These are phyloP conservation scores for Eucalyptus globulus DNA, from an alignment of 345 rosid species.

Conservation along the genomic window DNA sequence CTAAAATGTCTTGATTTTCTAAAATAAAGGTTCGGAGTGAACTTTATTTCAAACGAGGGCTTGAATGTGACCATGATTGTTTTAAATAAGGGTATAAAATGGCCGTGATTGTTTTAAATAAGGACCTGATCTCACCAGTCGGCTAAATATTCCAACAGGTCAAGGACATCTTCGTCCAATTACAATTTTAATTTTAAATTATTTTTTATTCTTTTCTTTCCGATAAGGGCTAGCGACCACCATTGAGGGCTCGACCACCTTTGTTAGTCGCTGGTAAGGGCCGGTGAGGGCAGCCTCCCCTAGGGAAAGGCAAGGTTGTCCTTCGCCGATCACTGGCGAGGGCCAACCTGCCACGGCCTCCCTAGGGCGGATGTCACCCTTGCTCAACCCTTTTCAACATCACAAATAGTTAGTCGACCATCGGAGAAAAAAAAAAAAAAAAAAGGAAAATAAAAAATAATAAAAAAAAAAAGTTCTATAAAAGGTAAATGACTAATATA, in stretches of 20 bases:
- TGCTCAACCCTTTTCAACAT: too few species aligned
- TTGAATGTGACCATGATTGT: fast-evolving
- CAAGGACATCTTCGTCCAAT: too few species aligned
- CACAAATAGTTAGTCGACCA: fast-evolving
- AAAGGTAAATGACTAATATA: too few species aligned
- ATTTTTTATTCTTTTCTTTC: too few species aligned
- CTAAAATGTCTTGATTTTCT: fast-evolving
- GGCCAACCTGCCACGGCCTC: fast-evolving
- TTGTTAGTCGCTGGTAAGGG: fast-evolving
- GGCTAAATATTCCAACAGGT: fast-evolving
- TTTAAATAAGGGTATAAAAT: too few species aligned
- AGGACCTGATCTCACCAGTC: fast-evolving
- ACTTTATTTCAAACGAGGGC: fast-evolving
- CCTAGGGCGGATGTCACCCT: fast-evolving
- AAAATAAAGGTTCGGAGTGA: fast-evolving
- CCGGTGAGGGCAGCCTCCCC: fast-evolving
- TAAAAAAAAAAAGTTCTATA: too few species aligned
- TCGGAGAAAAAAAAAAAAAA: too few species aligned
- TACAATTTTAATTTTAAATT: too few species aligned
- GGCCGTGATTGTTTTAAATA: too few species aligned
- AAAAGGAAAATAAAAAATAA: fast-evolving
- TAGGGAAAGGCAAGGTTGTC: too few species aligned
- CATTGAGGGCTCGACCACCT: fast-evolving
- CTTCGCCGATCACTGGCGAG: fast-evolving
- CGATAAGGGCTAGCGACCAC: fast-evolving